These are phyloP conservation scores for Thalassiosira pacifica DNA, from an alignment of 352 stramenopile genomes.

Conservation along the genomic window DNA sequence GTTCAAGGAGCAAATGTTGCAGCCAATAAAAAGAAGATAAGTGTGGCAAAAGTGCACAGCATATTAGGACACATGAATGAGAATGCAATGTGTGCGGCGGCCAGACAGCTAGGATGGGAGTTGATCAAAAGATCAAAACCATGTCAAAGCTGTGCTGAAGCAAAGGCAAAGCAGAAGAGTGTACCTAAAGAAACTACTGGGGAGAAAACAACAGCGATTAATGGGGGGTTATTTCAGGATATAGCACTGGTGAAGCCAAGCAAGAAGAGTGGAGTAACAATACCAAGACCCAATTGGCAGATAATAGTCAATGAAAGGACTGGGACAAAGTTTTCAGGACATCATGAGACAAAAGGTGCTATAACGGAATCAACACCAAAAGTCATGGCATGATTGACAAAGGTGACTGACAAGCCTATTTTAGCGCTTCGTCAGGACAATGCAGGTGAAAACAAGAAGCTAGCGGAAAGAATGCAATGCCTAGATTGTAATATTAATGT, in stretches of 20 bases:
- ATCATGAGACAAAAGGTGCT: slow-evolving; percentile 39
- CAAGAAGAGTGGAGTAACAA: neutral
- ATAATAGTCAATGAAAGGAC: slow-evolving; percentile 60
- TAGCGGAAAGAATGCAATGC: neutral
- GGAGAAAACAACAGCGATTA: slow-evolving; percentile 4
- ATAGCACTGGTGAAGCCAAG: neutral
- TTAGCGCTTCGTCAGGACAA: slow-evolving; percentile 52
- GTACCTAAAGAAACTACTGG: slow-evolving; percentile 22
- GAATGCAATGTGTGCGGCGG: slow-evolving; percentile 12
- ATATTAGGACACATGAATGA: slow-evolving; percentile 46
- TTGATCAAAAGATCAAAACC: slow-evolving; percentile 10
- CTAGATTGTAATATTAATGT: slow-evolving; percentile 35
- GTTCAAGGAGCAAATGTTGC: too few species aligned
- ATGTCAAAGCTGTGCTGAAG: slow-evolving; percentile 44
- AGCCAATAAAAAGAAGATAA: too few species aligned
- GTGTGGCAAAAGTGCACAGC: slow-evolving; percentile 36
- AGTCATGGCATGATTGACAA: slow-evolving; percentile 25
- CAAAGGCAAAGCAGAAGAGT: slow-evolving; percentile 41
- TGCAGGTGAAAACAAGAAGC: slow-evolving; percentile 43
- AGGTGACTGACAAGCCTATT: slow-evolving; percentile 16
- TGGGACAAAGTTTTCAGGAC: slow-evolving; percentile 34
- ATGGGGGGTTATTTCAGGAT: slow-evolving; percentile 35
- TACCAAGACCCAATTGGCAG: slow-evolving; percentile 23
- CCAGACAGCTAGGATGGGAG: slow-evolving; percentile 15
- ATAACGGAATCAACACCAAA: slow-evolving; percentile 35